Percentiles rank a stretch among this genome's conserved stretches.
Evolutionary conservation across 1,284 basidiomycete genomes (phyloP).

Genomic region (Apiotrichum domesticum): DNA sequence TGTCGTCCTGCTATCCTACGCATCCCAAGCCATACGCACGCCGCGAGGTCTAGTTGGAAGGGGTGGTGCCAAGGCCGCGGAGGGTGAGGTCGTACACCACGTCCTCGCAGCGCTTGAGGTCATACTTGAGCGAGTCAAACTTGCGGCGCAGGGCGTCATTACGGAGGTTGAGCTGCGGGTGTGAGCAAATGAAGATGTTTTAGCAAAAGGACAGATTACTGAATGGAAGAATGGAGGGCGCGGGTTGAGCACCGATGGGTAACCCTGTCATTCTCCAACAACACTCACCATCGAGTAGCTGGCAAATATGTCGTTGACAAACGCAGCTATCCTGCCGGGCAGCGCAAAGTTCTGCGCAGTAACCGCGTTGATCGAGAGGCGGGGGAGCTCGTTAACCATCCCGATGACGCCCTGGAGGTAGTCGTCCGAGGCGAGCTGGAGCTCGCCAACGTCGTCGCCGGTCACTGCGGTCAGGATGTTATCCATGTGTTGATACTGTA

Average conservation of each 20-base stretch:
- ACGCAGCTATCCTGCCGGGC: slow-evolving; percentile 44
- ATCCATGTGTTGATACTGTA: no score
- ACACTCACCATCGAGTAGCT: slow-evolving; percentile 44
- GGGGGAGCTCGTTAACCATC: slow-evolving; percentile 47
- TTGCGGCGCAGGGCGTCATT: slow-evolving; percentile 45
- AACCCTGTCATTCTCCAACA: neutral
- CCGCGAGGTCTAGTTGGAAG: neutral
- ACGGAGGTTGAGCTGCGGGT: slow-evolving; percentile 43
- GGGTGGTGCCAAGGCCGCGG: slow-evolving; percentile 24
- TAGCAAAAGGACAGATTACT: neutral
- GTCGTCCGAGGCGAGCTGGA: slow-evolving; percentile 45
- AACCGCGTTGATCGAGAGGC: slow-evolving; percentile 47
- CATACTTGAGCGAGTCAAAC: slow-evolving; percentile 49
- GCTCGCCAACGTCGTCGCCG: slow-evolving; percentile 30
- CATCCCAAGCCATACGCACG: no score
- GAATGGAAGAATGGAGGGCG: neutral
- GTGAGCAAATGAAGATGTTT: neutral
- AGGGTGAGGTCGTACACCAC: slow-evolving; percentile 48
- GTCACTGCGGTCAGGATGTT: slow-evolving; percentile 24
- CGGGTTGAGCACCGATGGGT: no score
- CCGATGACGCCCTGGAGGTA: slow-evolving; percentile 48
- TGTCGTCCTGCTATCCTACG: no score
- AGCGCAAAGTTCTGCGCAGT: slow-evolving; percentile 45
- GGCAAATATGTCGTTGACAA: slow-evolving; percentile 48
- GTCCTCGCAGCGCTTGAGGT: slow-evolving; percentile 47